Conservation (phyloP, 441 rosid species). For the Euphorbia celastroides region DNA sequence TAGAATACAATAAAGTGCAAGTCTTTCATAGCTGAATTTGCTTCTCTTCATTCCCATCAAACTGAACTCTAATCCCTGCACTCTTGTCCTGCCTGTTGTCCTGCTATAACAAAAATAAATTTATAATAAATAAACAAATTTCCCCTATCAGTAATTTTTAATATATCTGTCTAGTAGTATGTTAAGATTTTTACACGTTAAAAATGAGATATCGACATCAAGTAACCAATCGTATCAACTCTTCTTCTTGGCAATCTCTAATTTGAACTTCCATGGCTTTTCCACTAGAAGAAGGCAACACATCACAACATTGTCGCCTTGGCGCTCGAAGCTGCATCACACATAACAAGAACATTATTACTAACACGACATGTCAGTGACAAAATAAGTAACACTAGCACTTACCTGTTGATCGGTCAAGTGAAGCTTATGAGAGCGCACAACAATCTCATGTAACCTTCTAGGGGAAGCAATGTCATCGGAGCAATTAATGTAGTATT, state of each 20-base stretch:
- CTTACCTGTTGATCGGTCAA: conserved; percentile 56
- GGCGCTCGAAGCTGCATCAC: conserved; percentile 68
- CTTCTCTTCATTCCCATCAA: not conserved
- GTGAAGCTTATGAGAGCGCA: conserved; percentile 51
- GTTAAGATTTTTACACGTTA: not conserved
- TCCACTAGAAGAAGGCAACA: conserved; percentile 49
- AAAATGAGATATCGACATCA: conserved; percentile 4
- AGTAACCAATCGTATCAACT: conserved; percentile 49
- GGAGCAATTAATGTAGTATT: conserved; percentile 43
- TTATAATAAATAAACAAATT: no score
- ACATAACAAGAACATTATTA: no score
- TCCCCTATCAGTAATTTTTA: no score
- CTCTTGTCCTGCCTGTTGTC: not conserved
- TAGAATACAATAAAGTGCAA: not conserved
- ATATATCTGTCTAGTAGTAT: no score
- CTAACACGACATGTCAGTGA: no score
- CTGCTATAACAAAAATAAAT: not conserved
- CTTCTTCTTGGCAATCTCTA: conserved; percentile 72
- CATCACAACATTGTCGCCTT: conserved; percentile 81
- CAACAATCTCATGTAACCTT: conserved; percentile 57
- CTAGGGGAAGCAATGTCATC: conserved; percentile 42
- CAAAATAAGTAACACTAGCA: no score
- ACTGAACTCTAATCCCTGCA: not conserved
- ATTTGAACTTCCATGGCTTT: conserved; percentile 54
- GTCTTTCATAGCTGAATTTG: not conserved